Conservation (phyloP, 352 stramenopile genomes). For the Pythium dissimile region DNA sequence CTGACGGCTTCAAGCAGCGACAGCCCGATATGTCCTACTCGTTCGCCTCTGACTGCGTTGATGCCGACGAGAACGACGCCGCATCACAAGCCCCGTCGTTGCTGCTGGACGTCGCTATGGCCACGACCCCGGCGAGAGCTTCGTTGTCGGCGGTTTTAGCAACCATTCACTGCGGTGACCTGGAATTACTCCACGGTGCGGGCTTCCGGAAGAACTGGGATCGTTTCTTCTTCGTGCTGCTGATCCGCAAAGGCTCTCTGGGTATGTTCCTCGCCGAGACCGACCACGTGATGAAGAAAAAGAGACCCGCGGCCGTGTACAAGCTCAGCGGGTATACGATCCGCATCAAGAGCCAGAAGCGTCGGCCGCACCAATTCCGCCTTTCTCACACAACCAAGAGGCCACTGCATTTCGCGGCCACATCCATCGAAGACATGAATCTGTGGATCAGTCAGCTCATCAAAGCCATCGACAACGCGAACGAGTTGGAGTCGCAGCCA, state of each 20-base stretch:
- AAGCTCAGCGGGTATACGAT: slow-evolving; percentile 69
- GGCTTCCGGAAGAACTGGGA: slow-evolving; percentile 67
- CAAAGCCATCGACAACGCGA: slow-evolving; percentile 55
- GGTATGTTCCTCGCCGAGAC: slow-evolving; percentile 57
- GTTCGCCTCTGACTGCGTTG: slow-evolving; percentile 5
- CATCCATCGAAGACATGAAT: slow-evolving; percentile 67
- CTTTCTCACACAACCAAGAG: slow-evolving; percentile 58
- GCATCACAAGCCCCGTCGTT: not conserved
- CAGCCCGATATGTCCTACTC: not conserved
- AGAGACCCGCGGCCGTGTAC: slow-evolving; percentile 52
- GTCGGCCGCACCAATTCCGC: slow-evolving; percentile 60
- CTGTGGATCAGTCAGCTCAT: slow-evolving; percentile 58
- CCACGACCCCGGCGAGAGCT: slow-evolving; percentile 5
- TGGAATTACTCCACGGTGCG: slow-evolving; percentile 50
- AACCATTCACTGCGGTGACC: slow-evolving; percentile 43
- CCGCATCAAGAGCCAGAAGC: slow-evolving; percentile 61
- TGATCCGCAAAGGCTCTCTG: slow-evolving; percentile 67
- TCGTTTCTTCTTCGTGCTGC: slow-evolving; percentile 64
- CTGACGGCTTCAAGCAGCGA: not conserved
- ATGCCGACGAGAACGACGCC: not conserved
- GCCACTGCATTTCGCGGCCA: slow-evolving; percentile 48
- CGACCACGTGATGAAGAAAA: slow-evolving; percentile 38
- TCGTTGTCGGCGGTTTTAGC: slow-evolving; percentile 10
- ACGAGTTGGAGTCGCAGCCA: slow-evolving; percentile 37
- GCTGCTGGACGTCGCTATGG: not conserved